A percentile compares a stretch with the other conserved stretches of the same genome.
Conservation (phyloP, 2,329 filamentous ascomycete genomes). For the Phyllosticta citribraziliensis region DNA sequence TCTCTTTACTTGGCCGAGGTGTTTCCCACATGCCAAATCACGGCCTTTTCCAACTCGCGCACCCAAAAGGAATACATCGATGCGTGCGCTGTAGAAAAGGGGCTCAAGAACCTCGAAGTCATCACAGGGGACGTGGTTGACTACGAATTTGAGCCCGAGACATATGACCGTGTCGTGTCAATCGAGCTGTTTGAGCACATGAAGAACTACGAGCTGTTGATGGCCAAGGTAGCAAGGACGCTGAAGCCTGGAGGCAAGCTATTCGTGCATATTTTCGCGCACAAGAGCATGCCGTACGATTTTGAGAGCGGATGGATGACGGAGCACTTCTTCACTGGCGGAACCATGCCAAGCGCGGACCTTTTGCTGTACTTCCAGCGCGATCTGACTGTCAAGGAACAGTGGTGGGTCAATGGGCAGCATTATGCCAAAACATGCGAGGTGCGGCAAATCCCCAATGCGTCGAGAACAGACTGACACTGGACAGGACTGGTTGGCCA, state of each 20-base stretch:
- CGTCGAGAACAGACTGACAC: no score
- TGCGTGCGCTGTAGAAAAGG: constrained; percentile 44
- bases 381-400: constrained; percentile 48
- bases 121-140: constrained; percentile 59
- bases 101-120: constrained; percentile 50
- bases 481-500: not conserved
- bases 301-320: constrained; percentile 68
- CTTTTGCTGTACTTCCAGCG: constrained; percentile 57
- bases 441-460: constrained; percentile 27
- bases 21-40: constrained; percentile 52
- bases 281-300: constrained; percentile 57
- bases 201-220: constrained; percentile 62
- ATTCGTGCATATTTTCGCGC: constrained; percentile 60
- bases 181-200: constrained; percentile 69
- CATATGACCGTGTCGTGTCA: constrained; percentile 56
- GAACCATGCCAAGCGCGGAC: constrained; percentile 61
- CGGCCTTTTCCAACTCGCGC: constrained; percentile 59
- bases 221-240: constrained; percentile 51
- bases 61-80: constrained; percentile 62
- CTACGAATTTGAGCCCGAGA: constrained; percentile 50
- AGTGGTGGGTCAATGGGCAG: constrained; percentile 63
- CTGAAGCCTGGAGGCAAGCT: constrained; percentile 55
- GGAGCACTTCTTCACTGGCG: constrained; percentile 62
- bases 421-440: constrained; percentile 64
- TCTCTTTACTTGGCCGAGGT: constrained; percentile 56